Percentiles rank a stretch among this genome's conserved stretches.
Evolutionary conservation across 495 filamentous ascomycete species (phyloP).

Genomic region (Aspergillus sclerotiicarbonarius): DNA sequence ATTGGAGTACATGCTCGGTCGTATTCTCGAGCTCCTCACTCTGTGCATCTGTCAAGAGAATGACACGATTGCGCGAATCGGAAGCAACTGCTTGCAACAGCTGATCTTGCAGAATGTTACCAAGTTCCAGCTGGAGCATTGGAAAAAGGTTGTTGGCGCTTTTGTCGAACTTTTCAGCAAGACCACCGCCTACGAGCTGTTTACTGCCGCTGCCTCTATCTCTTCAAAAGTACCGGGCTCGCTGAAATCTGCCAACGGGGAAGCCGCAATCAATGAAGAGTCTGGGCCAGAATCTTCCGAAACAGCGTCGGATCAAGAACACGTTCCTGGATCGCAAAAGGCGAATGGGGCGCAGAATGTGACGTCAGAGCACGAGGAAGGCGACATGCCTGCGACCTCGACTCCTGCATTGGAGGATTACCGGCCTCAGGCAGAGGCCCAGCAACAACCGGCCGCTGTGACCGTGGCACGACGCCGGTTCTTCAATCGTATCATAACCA

Average conservation of each 20-base stretch:
- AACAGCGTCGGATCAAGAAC: constrained; percentile 21
- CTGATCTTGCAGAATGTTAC: constrained; percentile 92
- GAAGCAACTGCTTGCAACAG: constrained; percentile 95
- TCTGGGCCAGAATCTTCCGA: constrained; percentile 19
- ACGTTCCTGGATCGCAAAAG: constrained; percentile 53
- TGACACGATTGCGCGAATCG: constrained; percentile 96
- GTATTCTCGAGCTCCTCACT: constrained; percentile 88
- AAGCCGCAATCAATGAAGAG: constrained; percentile 29
- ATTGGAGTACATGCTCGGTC: constrained; percentile 93
- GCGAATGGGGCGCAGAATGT: constrained; percentile 56
- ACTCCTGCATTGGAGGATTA: constrained; percentile 80
- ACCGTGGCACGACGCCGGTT: constrained; percentile 91
- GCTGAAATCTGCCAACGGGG: constrained; percentile 32
- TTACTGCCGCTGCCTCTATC: constrained; percentile 74
- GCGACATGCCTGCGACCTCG: constrained; percentile 38
- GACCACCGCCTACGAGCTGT: constrained; percentile 91
- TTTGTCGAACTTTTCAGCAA: constrained; percentile 94
- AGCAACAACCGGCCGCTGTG: constrained; percentile 86
- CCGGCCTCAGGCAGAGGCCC: constrained; percentile 59
- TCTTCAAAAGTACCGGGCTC: constrained; percentile 30
- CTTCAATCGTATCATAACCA: constrained; percentile 99
- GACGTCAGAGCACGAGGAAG: constrained; percentile 37
- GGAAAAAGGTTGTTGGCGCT: constrained; percentile 87
- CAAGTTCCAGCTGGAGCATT: constrained; percentile 84
- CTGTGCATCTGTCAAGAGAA: constrained; percentile 99